phyloP scores from a whole-genome alignment of 495 filamentous ascomycete genomes.

The Glutinoglossum americanum region DNA sequence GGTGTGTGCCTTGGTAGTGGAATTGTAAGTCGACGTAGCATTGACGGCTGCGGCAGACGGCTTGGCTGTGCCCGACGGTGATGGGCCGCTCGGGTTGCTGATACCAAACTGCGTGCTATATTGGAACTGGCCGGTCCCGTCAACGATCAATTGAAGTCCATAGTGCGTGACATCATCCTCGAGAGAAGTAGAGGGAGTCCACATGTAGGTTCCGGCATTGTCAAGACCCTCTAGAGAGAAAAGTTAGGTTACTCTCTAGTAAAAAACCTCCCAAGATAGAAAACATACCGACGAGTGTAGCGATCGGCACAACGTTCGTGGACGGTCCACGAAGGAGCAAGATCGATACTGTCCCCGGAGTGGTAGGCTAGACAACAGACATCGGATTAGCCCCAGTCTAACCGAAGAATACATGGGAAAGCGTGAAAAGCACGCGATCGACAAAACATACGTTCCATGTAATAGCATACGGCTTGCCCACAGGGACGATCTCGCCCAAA shows the following conservation, averaged over 20 bases:
- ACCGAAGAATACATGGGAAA: neutral
- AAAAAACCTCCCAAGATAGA: too few relatives aligned
- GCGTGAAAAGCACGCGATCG: neutral
- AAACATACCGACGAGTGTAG: neutral
- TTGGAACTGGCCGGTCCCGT: constrained; percentile 40
- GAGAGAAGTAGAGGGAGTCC: constrained; percentile 30
- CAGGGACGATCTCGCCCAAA: constrained; percentile 30
- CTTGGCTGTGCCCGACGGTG: neutral
- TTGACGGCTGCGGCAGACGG: neutral
- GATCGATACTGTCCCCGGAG: constrained; percentile 29
- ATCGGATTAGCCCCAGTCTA: neutral
- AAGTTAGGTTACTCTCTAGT: too few relatives aligned
- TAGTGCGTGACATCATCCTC: constrained; percentile 29
- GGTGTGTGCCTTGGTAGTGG: constrained; percentile 2
- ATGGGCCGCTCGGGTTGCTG: constrained; percentile 17
- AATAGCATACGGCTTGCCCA: constrained; percentile 33
- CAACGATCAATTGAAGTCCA: constrained; percentile 42
- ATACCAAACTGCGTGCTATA: constrained; percentile 52
- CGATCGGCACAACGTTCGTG: constrained; percentile 29
- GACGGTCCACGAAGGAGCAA: constrained; percentile 40
- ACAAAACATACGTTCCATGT: constrained; percentile 27
- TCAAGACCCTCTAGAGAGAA: constrained; percentile 27
- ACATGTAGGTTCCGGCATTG: constrained; percentile 37
- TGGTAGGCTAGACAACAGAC: constrained; percentile 18
- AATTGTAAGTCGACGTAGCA: constrained; percentile 7